Percentiles rank a stretch among this genome's conserved stretches.
These are phyloP conservation scores for Plantago ovata DNA, from an alignment of 257 asterid species.

Conservation along the genomic window DNA sequence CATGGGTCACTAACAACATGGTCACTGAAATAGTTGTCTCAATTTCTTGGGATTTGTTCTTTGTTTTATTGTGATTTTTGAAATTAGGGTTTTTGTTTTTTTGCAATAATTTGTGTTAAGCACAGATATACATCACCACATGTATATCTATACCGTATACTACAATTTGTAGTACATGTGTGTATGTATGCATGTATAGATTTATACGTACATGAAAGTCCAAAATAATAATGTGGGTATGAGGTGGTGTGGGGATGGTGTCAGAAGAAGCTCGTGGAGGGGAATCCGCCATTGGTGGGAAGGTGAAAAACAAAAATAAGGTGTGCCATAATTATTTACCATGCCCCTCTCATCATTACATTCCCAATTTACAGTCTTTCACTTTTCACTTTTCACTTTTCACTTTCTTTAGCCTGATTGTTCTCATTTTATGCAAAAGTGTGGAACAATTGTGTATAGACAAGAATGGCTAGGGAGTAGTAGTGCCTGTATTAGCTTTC, in stretches of 20 bases:
- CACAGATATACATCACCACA: not conserved
- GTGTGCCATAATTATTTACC: constrained; percentile 19
- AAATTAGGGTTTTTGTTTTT: not conserved
- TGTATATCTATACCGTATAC: not conserved
- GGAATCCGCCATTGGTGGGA: constrained; percentile 38
- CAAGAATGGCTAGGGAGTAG: constrained; percentile 13
- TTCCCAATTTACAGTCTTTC: constrained; percentile 11
- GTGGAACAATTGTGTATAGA: not conserved
- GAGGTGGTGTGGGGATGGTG: constrained; percentile 17
- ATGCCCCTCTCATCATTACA: constrained; percentile 24
- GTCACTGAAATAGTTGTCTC: not conserved
- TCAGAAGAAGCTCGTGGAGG: constrained; percentile 39
- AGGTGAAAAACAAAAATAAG: constrained; percentile 12
- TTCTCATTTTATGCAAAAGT: not conserved
- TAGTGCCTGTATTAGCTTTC: not conserved
- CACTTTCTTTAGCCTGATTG: constrained; percentile 12
- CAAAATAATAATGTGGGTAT: not conserved
- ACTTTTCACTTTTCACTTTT: constrained; percentile 22
- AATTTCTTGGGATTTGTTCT: constrained; percentile 15
- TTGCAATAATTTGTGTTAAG: constrained; percentile 19
- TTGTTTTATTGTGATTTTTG: constrained; percentile 20
- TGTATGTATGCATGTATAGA: not conserved
- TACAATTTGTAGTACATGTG: not conserved
- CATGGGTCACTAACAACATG: no score
- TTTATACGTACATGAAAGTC: not conserved